phyloP scores from a whole-genome alignment of 192 early-diverging fungal genomes.

The Haplosporangium gracile region DNA sequence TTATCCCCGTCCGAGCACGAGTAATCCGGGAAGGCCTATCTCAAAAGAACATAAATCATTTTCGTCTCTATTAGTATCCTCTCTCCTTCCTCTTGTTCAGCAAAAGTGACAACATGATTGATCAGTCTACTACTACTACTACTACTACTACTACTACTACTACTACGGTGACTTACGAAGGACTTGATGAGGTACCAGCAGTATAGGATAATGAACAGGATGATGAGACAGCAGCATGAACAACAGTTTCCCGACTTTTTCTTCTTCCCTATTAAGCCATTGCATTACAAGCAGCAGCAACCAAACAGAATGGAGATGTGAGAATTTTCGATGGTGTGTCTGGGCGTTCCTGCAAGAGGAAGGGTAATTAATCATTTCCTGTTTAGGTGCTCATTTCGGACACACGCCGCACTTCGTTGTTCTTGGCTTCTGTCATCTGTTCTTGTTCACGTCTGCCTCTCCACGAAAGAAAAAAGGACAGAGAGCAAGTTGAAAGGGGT shows the following conservation, averaged over 20 bases:
- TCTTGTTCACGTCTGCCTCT: background rate
- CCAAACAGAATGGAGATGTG: background rate
- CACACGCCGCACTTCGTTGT: background rate
- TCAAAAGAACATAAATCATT: background rate
- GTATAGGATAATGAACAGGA: slow-evolving; percentile 11
- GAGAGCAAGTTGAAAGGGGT: background rate
- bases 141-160: background rate
- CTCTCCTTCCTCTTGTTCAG: background rate
- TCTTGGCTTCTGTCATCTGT: background rate
- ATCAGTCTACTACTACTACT: background rate
- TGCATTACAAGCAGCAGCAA: too few species aligned
- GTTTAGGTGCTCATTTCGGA: background rate
- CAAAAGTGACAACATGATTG: background rate
- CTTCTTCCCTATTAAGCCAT: background rate
- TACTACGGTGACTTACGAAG: slow-evolving; percentile 9
- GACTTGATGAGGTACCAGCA: background rate
- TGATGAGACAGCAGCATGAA: slow-evolving; percentile 11
- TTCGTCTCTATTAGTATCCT: background rate
- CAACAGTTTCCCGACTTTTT: slow-evolving; percentile 24
- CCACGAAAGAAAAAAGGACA: background rate
- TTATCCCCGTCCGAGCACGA: background rate
- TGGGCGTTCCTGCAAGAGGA: background rate
- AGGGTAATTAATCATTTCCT: background rate
- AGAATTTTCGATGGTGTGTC: background rate
- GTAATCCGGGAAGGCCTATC: background rate